Evolutionary conservation across 257 asterid genomes (phyloP), one percentile per base, ranked within the genome.

Genomic region (Mentha longifolia): DNA sequence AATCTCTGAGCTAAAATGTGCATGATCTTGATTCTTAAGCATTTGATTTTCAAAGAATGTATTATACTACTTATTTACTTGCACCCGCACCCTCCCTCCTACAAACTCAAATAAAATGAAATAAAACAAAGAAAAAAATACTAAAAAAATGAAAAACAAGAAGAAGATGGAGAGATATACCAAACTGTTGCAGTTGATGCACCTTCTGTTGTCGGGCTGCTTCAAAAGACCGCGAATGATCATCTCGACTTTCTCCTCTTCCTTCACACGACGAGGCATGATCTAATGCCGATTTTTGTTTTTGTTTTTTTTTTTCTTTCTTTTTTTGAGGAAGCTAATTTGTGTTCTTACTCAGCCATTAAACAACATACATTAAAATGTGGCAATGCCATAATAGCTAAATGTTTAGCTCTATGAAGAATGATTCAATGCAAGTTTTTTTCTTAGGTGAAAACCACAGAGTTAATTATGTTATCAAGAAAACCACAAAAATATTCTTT

Each of bases 161-260:
- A 45, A 43, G 0, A 16, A 16, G 1, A 41, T 19, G 33, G 31
- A n/a, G 49, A 61, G 69, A 22, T 77, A 37, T 86, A 88, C 98
- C 97, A 87, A 83, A 73, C 77, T 76, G 77, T 88, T 86, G 96
- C 98, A 92, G 70, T 92, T 92, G 76, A 92, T 88, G 79, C 98
- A 92, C 84, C 91, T 85, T 71, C 76, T 79, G 62, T 92, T 92
- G 72, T 87, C 89, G 14, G 88, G 88, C 68, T 84, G 90, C 88
- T 83, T 92, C 45, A 90, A 77, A 67, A 92, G 96, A 65, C 80
- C 86, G 19, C 95, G 96, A 71, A 92, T 82, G 75, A 85, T 83
- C 87, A 59, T 88, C 74, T 90, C 96, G 16, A 73, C 73, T 61
- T 83, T 85, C 39, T 88, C 95, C 25, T 88, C 96, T 31, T 90